Base-by-base conservation (phyloP, 2,329 filamentous ascomycete species). In the Xylariaceae sp. region DNA sequence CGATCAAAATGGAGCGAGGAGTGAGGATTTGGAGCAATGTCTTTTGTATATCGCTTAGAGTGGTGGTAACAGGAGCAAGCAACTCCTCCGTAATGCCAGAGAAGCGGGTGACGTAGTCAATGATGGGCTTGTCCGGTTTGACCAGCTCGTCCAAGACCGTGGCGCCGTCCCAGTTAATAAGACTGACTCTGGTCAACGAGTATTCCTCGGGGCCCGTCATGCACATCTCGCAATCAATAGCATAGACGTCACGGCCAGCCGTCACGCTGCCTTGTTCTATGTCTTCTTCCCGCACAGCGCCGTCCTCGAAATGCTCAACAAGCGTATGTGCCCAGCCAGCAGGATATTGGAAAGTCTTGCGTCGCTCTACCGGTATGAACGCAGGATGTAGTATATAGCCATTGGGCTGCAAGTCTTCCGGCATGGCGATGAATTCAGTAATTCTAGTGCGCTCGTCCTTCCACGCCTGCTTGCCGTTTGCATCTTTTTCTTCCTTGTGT, bases 141-240 rank as follows among this genome's bases (percentile, higher is more conserved):
- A 99, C 94, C 9, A 97, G 81, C 72, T 95, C 88, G 69, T 99
- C 94, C 50, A 97, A 73, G 12, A 96, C 77, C 7, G 88, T 80
- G 35, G 84, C 81, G 47, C 91, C 91, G 62, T 91, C 83, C 92
- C 94, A 99, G 57, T 84, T 77, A 6, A 99, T 76, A 40, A 97
- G 71, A 68, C 91, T 96, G 68, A 97, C 87, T 54, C 94, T 85
- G 1, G 94, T 95, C 43, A 99, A 83, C 37, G 91, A 89, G 60
- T 87, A 89, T 61, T 89, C 82, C 47, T 84, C 84, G 57, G 87
- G 84, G 56, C 86, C 88, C 2, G 91, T 95, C 73, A 90, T 85
- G 69, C 91, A 96, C 94, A 99, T 99, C 72, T 99, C 94, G 72
- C 94, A 99, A 69, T 99, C 94, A 52, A 99, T 77, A 1, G 90